Percentiles rank a stretch among this genome's conserved stretches.
These are phyloP conservation scores for Sinapis alba DNA, from an alignment of 441 rosid species.

Conservation along the genomic window DNA sequence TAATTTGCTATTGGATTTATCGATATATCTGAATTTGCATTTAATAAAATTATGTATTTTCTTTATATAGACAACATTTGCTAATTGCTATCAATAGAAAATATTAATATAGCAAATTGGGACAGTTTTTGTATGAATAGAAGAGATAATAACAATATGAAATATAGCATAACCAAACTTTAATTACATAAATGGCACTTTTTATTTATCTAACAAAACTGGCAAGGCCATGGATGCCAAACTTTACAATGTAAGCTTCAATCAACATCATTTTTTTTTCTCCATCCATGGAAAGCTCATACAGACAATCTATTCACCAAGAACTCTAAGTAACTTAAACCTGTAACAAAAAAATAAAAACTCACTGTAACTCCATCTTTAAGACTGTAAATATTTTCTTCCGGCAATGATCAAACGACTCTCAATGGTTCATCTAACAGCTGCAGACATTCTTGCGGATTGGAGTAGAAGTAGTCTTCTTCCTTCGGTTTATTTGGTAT, in stretches of 20 bases:
- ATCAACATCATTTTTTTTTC: conserved; percentile 4
- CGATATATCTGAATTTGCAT: background rate
- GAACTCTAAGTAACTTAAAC: conserved; percentile 21
- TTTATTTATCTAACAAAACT: conserved; percentile 42
- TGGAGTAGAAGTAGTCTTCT: conserved; percentile 75
- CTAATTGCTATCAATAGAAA: background rate
- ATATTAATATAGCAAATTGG: background rate
- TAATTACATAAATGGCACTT: conserved; percentile 35
- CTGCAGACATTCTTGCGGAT: conserved; percentile 74
- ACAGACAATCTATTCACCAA: conserved; percentile 27
- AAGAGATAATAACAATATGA: background rate
- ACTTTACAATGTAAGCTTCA: conserved; percentile 36
- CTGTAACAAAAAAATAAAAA: conserved; percentile 4
- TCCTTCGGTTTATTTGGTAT: conserved; percentile 71
- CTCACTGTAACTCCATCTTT: conserved; percentile 22
- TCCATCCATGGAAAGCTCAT: conserved; percentile 33
- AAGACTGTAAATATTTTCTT: conserved; percentile 3
- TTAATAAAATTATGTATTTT: background rate
- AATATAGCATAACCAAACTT: background rate
- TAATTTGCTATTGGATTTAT: background rate
- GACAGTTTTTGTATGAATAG: background rate
- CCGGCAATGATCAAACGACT: conserved; percentile 27
- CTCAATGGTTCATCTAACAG: conserved; percentile 67
- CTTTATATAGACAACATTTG: background rate
- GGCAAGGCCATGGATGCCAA: conserved; percentile 38